Percentiles rank a stretch among this genome's conserved stretches.
These are phyloP conservation scores for Dictyostelium firmibasis DNA, from an alignment of 78 protist species.

Conservation along the genomic window DNA sequence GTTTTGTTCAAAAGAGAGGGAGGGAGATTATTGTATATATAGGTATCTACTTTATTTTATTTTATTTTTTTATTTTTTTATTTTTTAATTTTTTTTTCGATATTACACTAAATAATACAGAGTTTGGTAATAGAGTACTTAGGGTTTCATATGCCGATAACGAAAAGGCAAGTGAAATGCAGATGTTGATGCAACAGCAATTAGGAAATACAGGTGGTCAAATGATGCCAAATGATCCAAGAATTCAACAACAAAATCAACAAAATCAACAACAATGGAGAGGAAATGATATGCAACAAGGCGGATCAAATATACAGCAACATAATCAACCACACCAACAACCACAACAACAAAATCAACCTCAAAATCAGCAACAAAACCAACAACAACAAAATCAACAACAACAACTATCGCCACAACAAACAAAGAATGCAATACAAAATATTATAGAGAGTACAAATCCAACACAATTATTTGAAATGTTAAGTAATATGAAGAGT, in stretches of 20 bases:
- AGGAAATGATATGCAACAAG: not conserved
- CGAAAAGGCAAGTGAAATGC: slow-evolving; percentile 70
- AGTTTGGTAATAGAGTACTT: slow-evolving; percentile 60
- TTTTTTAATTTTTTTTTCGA: not conserved
- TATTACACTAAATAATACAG: slow-evolving; percentile 59
- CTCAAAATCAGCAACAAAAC: not conserved
- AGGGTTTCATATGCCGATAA: slow-evolving; percentile 83
- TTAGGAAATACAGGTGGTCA: not conserved
- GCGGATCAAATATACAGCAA: not conserved
- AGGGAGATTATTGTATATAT: not conserved
- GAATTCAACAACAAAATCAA: slow-evolving; percentile 5
- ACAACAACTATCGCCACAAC: not conserved
- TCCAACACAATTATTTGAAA: slow-evolving; percentile 36
- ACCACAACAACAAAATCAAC: not conserved
- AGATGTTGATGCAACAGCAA: not conserved
- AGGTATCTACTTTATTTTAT: not conserved
- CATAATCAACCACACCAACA: slow-evolving; percentile 10
- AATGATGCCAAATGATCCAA: not conserved
- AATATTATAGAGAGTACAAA: slow-evolving; percentile 31
- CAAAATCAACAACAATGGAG: not conserved
- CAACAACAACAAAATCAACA: not conserved
- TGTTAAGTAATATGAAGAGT: slow-evolving; percentile 31
- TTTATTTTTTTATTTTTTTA: not conserved
- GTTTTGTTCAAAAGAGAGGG: not conserved
- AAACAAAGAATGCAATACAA: slow-evolving; percentile 23